Evolutionary conservation across 306 rosid genomes (phyloP).

Genomic region (Vicia faba): DNA sequence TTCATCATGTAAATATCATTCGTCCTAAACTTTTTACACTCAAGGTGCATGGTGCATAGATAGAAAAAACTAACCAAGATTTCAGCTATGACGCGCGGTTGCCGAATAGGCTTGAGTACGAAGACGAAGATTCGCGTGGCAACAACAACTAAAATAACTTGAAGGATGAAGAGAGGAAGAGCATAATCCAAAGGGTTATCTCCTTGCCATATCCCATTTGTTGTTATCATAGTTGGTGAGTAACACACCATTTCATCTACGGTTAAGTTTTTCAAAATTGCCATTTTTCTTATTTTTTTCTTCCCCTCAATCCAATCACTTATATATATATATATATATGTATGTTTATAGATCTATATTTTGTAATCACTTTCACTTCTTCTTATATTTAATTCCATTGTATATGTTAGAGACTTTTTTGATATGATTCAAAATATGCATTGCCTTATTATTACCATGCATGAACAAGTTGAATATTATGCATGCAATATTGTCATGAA

Average conservation of each 20-base stretch:
- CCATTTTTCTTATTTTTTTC: not conserved
- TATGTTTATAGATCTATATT: not conserved
- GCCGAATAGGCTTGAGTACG: conserved; percentile 82
- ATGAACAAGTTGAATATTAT: not conserved
- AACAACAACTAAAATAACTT: conserved; percentile 61
- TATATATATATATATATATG: not conserved
- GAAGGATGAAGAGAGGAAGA: conserved; percentile 82
- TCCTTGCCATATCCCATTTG: conserved; percentile 78
- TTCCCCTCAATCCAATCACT: not conserved
- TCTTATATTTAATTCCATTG: conserved; percentile 12
- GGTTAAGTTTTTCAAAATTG: conserved; percentile 6
- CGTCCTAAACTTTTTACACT: not conserved
- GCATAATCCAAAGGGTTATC: conserved; percentile 81
- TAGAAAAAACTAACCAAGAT: conserved; percentile 55
- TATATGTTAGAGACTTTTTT: not conserved
- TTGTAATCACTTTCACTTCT: not conserved
- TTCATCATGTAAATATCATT: no score
- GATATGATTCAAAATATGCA: conserved; percentile 6
- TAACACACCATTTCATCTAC: conserved; percentile 55
- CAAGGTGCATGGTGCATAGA: not conserved
- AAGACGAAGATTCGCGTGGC: conserved; percentile 59
- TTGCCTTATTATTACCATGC: conserved; percentile 1
- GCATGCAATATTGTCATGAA: conserved; percentile 27
- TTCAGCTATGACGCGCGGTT: conserved; percentile 93
- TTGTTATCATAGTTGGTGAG: conserved; percentile 72